Base-by-base conservation (phyloP, 2,329 filamentous ascomycete genomes). In the Thermochaetoides dissita region DNA sequence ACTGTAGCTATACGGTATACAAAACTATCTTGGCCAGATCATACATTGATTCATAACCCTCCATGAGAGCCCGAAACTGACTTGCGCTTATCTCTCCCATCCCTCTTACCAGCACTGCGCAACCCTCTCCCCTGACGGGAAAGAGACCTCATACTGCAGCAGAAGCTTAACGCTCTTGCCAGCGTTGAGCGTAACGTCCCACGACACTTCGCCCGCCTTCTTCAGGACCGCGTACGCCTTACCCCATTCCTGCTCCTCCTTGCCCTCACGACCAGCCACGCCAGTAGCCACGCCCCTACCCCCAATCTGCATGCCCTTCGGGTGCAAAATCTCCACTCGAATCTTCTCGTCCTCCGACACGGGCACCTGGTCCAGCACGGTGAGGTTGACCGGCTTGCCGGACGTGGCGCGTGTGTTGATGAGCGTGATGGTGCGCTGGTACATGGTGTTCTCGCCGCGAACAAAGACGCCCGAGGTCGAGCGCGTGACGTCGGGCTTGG, bases 281-380 rank as follows among this genome's bases (percentile, higher is more conserved):
- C 52, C 52, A 6, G 51, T 41, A 1, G 42, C n/a, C 10, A 52
- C 45, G 5, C 34, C 39, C 8, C 36, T 30, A 0, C 66, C 66
- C 1, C 61, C 63, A 3, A 56, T 47, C 1, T 51, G 51, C 35
- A 80, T 48, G 0, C 71, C 72, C 3, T 57, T 57, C 1, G 76
- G 76, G 11, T 58, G 55, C 10, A 66, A 48, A 30, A 79, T 53
- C 1, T 69, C 66, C 7, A 80, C 65, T 5, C 63, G 61, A 6
- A 80, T 58, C 34, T 66, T 61, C 53, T 78, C 74, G 41, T 79
- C 74, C 54, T 79, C 68, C 17, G 68, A 74, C n/a, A 79, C 62
- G 3, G 75, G 76, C 2, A 79, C 61, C 57, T 80, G 75, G 47
- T 81, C 76, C 3, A 74, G 54, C 28, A 79, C 68, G 1, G 69